These are phyloP conservation scores for Penicillium expansum DNA, from an alignment of 2,329 filamentous ascomycete species.

Conservation along the genomic window DNA sequence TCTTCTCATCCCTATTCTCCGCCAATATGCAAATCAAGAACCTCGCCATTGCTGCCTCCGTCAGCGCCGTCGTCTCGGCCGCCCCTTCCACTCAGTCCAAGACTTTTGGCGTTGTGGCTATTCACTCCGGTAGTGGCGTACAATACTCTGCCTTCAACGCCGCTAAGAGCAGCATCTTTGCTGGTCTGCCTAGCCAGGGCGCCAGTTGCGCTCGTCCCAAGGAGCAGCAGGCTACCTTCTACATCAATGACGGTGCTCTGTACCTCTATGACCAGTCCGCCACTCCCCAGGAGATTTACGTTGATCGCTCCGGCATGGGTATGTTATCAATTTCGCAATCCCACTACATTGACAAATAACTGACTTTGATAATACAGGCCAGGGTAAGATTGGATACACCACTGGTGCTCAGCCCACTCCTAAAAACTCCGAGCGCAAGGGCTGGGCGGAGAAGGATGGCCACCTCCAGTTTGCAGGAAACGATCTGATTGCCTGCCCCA, in stretches of 20 bases:
- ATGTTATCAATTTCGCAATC: constrained; percentile 23
- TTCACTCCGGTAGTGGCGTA: constrained; percentile 51
- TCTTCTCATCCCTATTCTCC: background rate
- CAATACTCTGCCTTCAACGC: constrained; percentile 52
- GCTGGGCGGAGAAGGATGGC: constrained; percentile 48
- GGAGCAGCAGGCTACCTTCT: constrained; percentile 51
- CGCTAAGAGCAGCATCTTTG: constrained; percentile 43
- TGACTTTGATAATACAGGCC: constrained; percentile 36
- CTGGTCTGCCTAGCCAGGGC: constrained; percentile 47
- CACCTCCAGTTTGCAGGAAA: constrained; percentile 49
- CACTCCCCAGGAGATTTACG: constrained; percentile 51
- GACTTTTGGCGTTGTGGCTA: constrained; percentile 51
- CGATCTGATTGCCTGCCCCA: constrained; percentile 55
- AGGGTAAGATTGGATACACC: constrained; percentile 55
- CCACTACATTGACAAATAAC: background rate
- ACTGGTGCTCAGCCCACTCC: constrained; percentile 44
- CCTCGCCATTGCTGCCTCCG: constrained; percentile 28
- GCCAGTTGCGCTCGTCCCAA: constrained; percentile 47
- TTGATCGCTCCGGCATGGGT: constrained; percentile 60
- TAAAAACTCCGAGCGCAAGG: constrained; percentile 46
- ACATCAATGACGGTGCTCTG: constrained; percentile 48
- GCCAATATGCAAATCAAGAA: constrained; percentile 32
- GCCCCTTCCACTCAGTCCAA: constrained; percentile 27
- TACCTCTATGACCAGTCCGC: constrained; percentile 49
- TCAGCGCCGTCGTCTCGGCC: constrained; percentile 31